Conservation (phyloP, 176 grass and related monocot genomes). For the Pontederia paniculata region DNA sequence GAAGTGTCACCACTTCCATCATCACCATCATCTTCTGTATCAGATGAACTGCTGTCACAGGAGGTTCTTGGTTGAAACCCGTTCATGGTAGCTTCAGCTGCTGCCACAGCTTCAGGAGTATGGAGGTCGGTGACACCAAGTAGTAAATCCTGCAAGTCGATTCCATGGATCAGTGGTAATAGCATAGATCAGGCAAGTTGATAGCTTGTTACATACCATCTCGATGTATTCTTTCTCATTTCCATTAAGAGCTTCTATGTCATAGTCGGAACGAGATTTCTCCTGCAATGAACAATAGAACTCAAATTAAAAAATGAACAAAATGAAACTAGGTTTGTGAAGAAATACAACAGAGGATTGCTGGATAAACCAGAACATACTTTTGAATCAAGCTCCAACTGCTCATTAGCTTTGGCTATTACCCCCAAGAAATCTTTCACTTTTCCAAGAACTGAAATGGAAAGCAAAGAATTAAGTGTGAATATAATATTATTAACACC, state of each 20-base stretch:
- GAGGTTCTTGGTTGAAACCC: slow-evolving; percentile 22
- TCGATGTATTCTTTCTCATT: slow-evolving; percentile 81
- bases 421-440: slow-evolving; percentile 70
- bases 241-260: slow-evolving; percentile 61
- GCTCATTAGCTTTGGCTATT: slow-evolving; percentile 73
- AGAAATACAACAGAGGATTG: background rate
- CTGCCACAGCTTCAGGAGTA: slow-evolving; percentile 57
- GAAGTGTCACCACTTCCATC: slow-evolving; percentile 20
- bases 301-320: slow-evolving; percentile 6
- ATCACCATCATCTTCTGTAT: slow-evolving; percentile 27
- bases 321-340: background rate
- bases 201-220: slow-evolving; percentile 42
- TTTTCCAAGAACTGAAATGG: slow-evolving; percentile 49
- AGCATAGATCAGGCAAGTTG: too few species aligned
- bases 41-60: slow-evolving; percentile 32
- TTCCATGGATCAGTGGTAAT: background rate
- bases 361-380: slow-evolving; percentile 21
- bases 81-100: slow-evolving; percentile 49
- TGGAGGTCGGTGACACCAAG: slow-evolving; percentile 74
- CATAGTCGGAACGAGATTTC: slow-evolving; percentile 55
- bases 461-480: too few species aligned
- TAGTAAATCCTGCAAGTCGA: slow-evolving; percentile 65
- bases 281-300: slow-evolving; percentile 30
- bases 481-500: too few species aligned
- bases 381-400: slow-evolving; percentile 46